Conservation (phyloP, 2,329 filamentous ascomycete genomes). For the Ophiosphaerella narmari region DNA sequence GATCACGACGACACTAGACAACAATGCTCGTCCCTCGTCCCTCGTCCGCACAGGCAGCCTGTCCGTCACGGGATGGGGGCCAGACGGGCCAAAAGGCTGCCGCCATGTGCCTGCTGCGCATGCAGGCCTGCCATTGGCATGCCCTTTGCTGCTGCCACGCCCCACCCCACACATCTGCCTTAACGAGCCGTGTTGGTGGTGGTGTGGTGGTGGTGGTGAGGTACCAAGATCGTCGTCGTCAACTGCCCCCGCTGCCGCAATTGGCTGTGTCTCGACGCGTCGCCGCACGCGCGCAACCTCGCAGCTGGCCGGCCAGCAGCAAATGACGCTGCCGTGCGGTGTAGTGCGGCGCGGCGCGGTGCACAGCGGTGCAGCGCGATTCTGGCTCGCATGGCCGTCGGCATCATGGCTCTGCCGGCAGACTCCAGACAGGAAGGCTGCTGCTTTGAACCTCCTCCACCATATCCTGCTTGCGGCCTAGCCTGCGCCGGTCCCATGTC, state of each 20-base stretch:
- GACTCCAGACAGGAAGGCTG: constrained; percentile 15
- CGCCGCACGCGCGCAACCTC: constrained; percentile 31
- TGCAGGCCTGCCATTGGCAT: neutral
- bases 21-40: neutral
- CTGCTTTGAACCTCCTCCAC: constrained; percentile 15
- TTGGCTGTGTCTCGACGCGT: constrained; percentile 19
- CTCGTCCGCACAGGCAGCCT: neutral
- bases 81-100: neutral
- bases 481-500: constrained; percentile 3
- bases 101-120: neutral
- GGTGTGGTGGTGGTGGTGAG: too few relatives aligned
- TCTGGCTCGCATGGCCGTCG: too few relatives aligned
- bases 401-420: too few relatives aligned
- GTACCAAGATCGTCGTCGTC: constrained; percentile 10
- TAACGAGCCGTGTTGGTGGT: constrained; percentile 4
- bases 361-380: constrained; percentile 6
- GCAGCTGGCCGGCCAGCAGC: constrained; percentile 14
- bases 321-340: neutral
- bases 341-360: too few relatives aligned
- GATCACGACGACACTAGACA: neutral
- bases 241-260: constrained; percentile 5
- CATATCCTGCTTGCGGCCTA: constrained; percentile 31
- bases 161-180: neutral
- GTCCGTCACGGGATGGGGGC: constrained; percentile 18
- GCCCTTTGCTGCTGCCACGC: neutral